Base-by-base conservation (phyloP, 345 rosid species). In the Aethionema arabicum region DNA sequence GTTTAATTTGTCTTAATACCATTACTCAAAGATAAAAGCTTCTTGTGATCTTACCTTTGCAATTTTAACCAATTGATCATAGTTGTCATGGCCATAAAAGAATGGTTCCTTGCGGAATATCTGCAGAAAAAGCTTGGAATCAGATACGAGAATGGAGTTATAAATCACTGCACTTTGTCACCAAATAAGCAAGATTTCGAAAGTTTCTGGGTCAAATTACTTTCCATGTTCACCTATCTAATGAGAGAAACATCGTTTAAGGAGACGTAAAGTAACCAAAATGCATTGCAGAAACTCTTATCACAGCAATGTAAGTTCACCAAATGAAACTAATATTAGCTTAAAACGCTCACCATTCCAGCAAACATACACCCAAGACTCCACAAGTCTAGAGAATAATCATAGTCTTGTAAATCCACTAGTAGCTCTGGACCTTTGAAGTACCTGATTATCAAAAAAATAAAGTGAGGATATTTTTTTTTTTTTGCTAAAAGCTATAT, bases 361-460 rank as follows among this genome's bases (percentile, higher is more conserved):
- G 96, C 98, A 79, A 92, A 83, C 95, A 90, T 92, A 72, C 98
- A 92, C 64, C 98, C 98, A 56, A 93, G 96, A 77, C 99, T 93
- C 99, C 99, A 93, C 65, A 93, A 72, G 72, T 93, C 97, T 71
- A 93, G 76, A 47, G 99, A 93, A 73, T 92, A 92, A 78, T 92
- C 98, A 74, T 92, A 92, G 63, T 92, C 98, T 83, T 86, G 95
- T 69, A 92, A 83, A 80, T 90, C 99, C 46, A 93, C 97, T 55
- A 93, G 95, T 54, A 93, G 95, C 83, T 93, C 97, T 5, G 99
- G 99, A 56, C 99, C 99, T 78, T 93, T 93, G 39, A 90, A 93
- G 72, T 93, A 93, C 77, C 99, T 93, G 88, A 56, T 67, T 65
- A 70, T 33, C n/a, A 46, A 7, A 46, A 7, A 63, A n/a, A 49